Conservation (phyloP, 139 green algal species). For the Dunaliella primolecta region DNA sequence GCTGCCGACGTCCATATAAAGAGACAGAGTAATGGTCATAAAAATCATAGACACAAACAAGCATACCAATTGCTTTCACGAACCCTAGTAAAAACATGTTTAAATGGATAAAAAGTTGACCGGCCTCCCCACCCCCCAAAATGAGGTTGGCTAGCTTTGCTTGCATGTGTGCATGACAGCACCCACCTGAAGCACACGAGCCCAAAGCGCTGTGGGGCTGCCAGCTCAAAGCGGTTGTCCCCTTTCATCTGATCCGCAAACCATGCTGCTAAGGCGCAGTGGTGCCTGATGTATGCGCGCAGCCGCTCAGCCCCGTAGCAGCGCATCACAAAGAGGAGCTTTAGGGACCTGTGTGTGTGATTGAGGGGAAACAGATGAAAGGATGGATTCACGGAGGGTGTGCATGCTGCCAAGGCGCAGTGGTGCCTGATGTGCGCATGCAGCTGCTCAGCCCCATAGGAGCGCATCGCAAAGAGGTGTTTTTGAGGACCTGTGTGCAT, state of each 20-base stretch:
- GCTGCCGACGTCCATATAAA: too few relatives aligned
- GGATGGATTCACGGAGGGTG: too few relatives aligned
- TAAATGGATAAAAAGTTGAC: too few relatives aligned
- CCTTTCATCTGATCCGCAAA: slow-evolving; percentile 43
- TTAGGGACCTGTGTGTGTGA: slow-evolving; percentile 64
- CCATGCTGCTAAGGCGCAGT: slow-evolving; percentile 51
- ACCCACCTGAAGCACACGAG: slow-evolving; percentile 68
- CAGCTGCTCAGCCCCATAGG: slow-evolving; percentile 65
- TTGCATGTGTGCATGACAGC: too few relatives aligned
- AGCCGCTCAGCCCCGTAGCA: slow-evolving; percentile 67
- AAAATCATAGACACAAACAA: too few relatives aligned
- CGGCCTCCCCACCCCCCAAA: too few relatives aligned
- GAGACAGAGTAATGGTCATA: too few relatives aligned
- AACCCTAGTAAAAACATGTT: too few relatives aligned
- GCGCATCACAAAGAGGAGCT: slow-evolving; percentile 86
- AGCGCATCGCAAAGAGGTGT: slow-evolving; percentile 83
- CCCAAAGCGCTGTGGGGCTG: slow-evolving; percentile 51
- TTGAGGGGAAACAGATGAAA: too few relatives aligned
- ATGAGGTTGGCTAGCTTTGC: too few relatives aligned
- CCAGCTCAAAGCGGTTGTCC: slow-evolving; percentile 57
- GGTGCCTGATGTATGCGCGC: slow-evolving; percentile 61
- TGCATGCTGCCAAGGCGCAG: slow-evolving; percentile 48
- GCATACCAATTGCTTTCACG: too few relatives aligned
- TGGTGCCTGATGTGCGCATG: slow-evolving; percentile 65
- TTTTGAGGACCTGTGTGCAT: slow-evolving; percentile 77